phyloP scores from a whole-genome alignment of 2,329 filamentous ascomycete species.

The Venturia asperata region DNA sequence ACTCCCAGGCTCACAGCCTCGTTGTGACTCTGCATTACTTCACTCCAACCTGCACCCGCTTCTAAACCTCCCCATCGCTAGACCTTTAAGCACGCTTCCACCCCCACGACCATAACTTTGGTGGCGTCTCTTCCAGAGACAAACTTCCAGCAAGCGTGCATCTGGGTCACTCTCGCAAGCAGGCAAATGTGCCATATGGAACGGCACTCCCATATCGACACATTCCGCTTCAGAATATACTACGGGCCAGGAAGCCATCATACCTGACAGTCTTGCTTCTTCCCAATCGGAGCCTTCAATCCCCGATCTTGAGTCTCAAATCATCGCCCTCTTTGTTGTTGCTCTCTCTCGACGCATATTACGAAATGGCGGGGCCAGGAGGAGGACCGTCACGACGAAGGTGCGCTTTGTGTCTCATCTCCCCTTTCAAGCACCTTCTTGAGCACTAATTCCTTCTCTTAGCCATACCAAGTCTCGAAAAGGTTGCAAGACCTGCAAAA shows the following conservation, averaged over 20 bases:
- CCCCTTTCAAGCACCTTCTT: background rate
- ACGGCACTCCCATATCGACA: background rate
- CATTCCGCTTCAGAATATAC: background rate
- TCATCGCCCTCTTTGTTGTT: background rate
- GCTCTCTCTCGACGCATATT: background rate
- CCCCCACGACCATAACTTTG: background rate
- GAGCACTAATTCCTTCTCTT: conserved; percentile 27
- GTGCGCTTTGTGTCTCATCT: background rate
- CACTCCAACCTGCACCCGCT: conserved; percentile 5
- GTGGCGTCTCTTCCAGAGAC: background rate
- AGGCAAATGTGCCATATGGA: conserved; percentile 7
- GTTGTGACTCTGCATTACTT: conserved; percentile 3
- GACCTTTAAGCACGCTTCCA: background rate
- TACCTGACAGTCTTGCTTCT: background rate
- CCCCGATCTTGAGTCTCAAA: background rate
- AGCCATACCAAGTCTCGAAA: conserved; percentile 99
- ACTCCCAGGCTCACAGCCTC: conserved; percentile 8
- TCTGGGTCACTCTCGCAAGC: background rate
- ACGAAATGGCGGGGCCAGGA: conserved; percentile 78
- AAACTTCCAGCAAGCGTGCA: background rate
- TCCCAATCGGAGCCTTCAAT: conserved; percentile 2
- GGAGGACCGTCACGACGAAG: conserved; percentile 72
- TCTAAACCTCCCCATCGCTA: conserved; percentile 15
- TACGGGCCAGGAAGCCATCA: background rate
- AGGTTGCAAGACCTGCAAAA: conserved; percentile 97